Evolutionary conservation across 2,329 filamentous ascomycete genomes (phyloP), one percentile per base, ranked within the genome.

Genomic region (Fusarium nelsonii): DNA sequence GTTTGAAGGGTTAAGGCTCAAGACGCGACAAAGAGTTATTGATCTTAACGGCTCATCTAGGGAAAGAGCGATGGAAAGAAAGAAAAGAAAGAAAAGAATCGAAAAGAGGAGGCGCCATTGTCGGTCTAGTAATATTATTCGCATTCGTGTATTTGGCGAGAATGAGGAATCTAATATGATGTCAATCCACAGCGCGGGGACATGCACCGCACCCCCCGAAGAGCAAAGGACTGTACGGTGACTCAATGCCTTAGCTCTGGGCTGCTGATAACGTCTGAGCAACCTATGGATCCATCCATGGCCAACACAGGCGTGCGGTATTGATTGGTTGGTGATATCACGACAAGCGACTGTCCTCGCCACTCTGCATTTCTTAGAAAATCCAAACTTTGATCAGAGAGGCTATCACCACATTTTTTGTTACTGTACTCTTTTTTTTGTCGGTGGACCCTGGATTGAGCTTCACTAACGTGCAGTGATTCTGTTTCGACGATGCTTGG

Each of bases 111-210:
- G 30, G 30, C 36, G 8, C n/a, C 30, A 40, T 34, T 10, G 23
- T 49, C 54, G 9, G 30, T 15, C 32, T 32, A 32, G 50, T 41
- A 36, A n/a, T 23, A 37, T 30, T 49, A 39, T 63, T 45, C 30
- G 23, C 23, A 52, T 52, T 18, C 23, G 18, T 34, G 26, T 26
- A 30, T 39, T 43, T 32, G 26, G 26, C n/a, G n/a, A 57, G 32
- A 16, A 41, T 26, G 36, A 40, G 58, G 30, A 44, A 63, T 52
- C 15, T 28, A 61, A 54, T 45, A 70, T 70, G 68, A 70, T 70
- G 68, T 65, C 67, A 70, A 64, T 65, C 36, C 51, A 50, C 39
- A 48, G 40, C 59, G 59, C 39, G 62, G 66, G 65, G 46, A 40
- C 40, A 64, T 43, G 39, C 37, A 44, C 48, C 26, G 34, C 46